phyloP scores from a whole-genome alignment of 2,329 filamentous ascomycete species.

The Calonectria naviculata region DNA sequence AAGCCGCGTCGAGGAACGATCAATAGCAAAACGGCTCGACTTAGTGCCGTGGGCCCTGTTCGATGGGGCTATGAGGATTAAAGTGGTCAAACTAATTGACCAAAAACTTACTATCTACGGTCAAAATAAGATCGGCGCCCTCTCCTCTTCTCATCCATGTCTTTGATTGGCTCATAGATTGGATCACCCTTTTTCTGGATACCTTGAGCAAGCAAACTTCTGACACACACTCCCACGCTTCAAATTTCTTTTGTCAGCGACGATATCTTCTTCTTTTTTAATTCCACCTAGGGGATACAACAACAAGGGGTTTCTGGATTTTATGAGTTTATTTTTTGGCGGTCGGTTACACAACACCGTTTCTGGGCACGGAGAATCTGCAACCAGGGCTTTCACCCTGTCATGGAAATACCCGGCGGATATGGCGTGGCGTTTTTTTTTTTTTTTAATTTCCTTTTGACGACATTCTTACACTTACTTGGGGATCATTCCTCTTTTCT shows the following conservation, averaged over 20 bases:
- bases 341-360: constrained; percentile 1
- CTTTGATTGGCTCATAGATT: constrained; percentile 11
- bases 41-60: constrained; percentile 46
- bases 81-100: neutral
- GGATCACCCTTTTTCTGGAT: constrained; percentile 31
- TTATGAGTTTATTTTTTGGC: constrained; percentile 16
- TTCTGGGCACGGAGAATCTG: neutral
- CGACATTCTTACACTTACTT: neutral
- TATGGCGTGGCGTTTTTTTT: constrained; percentile 20
- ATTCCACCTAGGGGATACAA: constrained; percentile 21
- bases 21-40: constrained; percentile 54
- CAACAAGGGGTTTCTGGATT: constrained; percentile 24
- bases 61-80: constrained; percentile 38
- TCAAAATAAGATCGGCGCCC: neutral
- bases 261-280: constrained; percentile 26
- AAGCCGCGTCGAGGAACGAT: constrained; percentile 37
- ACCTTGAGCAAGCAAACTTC: constrained; percentile 34
- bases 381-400: constrained; percentile 3
- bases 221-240: constrained; percentile 26
- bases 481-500: neutral
- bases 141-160: constrained; percentile 18
- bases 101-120: neutral
- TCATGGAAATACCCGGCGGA: constrained; percentile 21
- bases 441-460: neutral
- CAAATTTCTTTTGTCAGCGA: constrained; percentile 38